A percentile compares a stretch with the other conserved stretches of the same genome.
These are phyloP conservation scores for Aureobasidium sp. DNA, from an alignment of 2,329 filamentous ascomycete species.

Conservation along the genomic window DNA sequence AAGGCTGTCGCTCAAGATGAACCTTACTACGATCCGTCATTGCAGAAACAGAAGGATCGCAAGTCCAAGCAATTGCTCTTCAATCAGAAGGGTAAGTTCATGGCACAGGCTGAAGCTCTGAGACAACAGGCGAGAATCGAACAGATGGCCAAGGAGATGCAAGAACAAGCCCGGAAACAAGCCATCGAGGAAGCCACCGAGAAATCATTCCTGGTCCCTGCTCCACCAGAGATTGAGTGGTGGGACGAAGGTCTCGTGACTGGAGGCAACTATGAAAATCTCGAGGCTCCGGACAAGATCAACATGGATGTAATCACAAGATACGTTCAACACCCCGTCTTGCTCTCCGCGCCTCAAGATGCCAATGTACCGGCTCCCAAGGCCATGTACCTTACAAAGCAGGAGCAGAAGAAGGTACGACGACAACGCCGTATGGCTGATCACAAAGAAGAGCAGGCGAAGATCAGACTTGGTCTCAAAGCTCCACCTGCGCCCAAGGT, in stretches of 20 bases:
- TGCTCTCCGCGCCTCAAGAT: slow-evolving; percentile 85
- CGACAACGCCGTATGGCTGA: slow-evolving; percentile 86
- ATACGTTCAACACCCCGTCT: slow-evolving; percentile 87
- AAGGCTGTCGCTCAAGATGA: slow-evolving; percentile 52
- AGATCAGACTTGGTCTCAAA: slow-evolving; percentile 83
- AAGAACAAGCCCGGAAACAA: slow-evolving; percentile 76
- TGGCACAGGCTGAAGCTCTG: slow-evolving; percentile 83
- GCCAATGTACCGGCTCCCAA: slow-evolving; percentile 71
- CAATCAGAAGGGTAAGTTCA: slow-evolving; percentile 95
- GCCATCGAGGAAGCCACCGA: slow-evolving; percentile 92
- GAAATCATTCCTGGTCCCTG: slow-evolving; percentile 77
- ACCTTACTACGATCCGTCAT: slow-evolving; percentile 71
- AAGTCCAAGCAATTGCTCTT: slow-evolving; percentile 73
- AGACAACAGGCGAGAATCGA: slow-evolving; percentile 82
- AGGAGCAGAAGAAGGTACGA: slow-evolving; percentile 85
- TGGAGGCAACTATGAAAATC: slow-evolving; percentile 56
- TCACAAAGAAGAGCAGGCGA: slow-evolving; percentile 91
- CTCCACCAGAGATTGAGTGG: slow-evolving; percentile 87
- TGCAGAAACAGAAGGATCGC: slow-evolving; percentile 53
- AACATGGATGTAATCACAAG: slow-evolving; percentile 60
- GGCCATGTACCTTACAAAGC: slow-evolving; percentile 82
- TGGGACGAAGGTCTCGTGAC: slow-evolving; percentile 89
- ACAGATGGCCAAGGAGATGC: slow-evolving; percentile 89
- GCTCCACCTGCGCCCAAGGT: slow-evolving; percentile 91
- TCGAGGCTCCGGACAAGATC: slow-evolving; percentile 47